A percentile compares a stretch with the other conserved stretches of the same genome.
phyloP scores from a whole-genome alignment of 1,284 basidiomycete genomes.

The Mycena citricolor region DNA sequence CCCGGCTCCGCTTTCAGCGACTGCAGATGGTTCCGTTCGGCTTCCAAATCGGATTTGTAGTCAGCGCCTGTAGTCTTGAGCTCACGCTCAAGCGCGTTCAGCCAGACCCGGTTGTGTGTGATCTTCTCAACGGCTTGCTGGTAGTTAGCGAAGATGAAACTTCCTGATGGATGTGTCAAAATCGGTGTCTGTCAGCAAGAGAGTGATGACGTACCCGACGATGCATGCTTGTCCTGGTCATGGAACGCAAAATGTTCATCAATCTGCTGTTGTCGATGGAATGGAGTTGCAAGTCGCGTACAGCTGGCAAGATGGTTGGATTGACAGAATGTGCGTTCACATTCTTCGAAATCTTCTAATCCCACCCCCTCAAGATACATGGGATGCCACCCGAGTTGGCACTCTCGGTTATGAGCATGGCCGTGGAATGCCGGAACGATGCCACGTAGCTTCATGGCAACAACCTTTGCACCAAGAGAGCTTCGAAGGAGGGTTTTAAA shows the following conservation, averaged over 20 bases:
- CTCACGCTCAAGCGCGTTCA: not conserved
- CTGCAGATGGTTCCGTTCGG: constrained; percentile 24
- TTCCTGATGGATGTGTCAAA: constrained; percentile 14
- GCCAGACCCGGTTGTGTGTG: constrained; percentile 2
- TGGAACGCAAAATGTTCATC: constrained; percentile 25
- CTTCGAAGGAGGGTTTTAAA: constrained; percentile 28
- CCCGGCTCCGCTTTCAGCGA: not conserved
- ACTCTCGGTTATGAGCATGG: constrained; percentile 26
- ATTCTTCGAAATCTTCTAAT: constrained; percentile 28
- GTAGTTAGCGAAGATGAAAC: constrained; percentile 30
- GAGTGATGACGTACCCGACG: constrained; percentile 14
- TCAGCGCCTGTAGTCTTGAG: constrained; percentile 15
- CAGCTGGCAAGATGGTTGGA: constrained; percentile 19
- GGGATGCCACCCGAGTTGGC: constrained; percentile 27
- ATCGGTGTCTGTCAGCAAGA: not conserved
- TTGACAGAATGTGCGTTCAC: constrained; percentile 18
- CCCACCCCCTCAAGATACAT: constrained; percentile 21
- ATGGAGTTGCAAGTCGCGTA: constrained; percentile 23
- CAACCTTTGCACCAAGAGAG: constrained; percentile 22
- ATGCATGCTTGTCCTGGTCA: constrained; percentile 25
- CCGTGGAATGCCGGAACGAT: constrained; percentile 25
- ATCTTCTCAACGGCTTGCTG: constrained; percentile 26
- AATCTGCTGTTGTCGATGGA: constrained; percentile 26
- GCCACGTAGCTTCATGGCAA: constrained; percentile 7
- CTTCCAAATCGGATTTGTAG: constrained; percentile 24